Evolutionary conservation across 108 stramenopile species (phyloP).

Genomic region (Pseudonitzschia pungens): DNA sequence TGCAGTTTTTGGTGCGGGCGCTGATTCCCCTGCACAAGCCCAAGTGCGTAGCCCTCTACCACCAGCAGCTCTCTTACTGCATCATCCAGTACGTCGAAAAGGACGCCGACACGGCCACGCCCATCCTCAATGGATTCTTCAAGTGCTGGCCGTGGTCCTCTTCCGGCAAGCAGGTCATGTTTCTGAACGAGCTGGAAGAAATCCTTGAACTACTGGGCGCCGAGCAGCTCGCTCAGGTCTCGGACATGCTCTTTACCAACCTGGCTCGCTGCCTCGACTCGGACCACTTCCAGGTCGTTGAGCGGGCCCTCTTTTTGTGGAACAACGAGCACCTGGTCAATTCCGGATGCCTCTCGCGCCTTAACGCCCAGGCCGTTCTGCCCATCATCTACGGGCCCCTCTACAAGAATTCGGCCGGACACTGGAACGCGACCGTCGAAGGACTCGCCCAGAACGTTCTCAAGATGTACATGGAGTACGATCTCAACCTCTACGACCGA

Average conservation of each 20-base stretch:
- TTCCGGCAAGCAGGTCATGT: slow-evolving; percentile 92
- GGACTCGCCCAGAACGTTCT: slow-evolving; percentile 95
- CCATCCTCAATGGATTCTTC: slow-evolving; percentile 95
- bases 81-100: slow-evolving; percentile 99
- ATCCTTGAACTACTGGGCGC: slow-evolving; percentile 92
- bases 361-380: slow-evolving; percentile 88
- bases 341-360: slow-evolving; percentile 75
- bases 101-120: slow-evolving; percentile 96
- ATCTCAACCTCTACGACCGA: slow-evolving; percentile 84
- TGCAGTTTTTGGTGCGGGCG: slow-evolving; percentile 93
- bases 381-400: slow-evolving; percentile 95
- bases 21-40: slow-evolving; percentile 99
- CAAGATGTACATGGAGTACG: slow-evolving; percentile 96
- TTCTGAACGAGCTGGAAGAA: slow-evolving; percentile 98
- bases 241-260: slow-evolving; percentile 84
- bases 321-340: slow-evolving; percentile 97
- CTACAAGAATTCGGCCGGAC: slow-evolving; percentile 91
- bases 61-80: slow-evolving; percentile 99
- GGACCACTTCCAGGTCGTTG: slow-evolving; percentile 97
- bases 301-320: slow-evolving; percentile 97
- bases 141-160: slow-evolving; percentile 98
- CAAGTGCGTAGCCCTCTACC: slow-evolving; percentile 95
- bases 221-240: slow-evolving; percentile 87
- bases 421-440: slow-evolving; percentile 99
- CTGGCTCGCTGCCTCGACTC: slow-evolving; percentile 91